Evolutionary conservation across 495 filamentous ascomycete genomes (phyloP).

Genomic region (Aspergillus ostianus): DNA sequence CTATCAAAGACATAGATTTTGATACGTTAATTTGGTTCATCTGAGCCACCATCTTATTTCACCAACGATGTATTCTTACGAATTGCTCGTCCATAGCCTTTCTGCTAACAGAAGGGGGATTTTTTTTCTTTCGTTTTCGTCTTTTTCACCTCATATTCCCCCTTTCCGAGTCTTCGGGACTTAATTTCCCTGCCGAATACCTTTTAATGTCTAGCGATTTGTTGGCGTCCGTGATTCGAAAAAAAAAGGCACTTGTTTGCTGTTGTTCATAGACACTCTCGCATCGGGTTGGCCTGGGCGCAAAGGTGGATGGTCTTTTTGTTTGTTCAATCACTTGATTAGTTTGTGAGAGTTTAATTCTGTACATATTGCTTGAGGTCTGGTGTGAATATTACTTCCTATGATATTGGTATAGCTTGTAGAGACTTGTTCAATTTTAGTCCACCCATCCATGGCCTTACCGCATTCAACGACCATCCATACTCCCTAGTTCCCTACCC

Average conservation of each 20-base stretch:
- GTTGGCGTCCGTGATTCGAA: background rate
- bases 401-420: background rate
- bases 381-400: background rate
- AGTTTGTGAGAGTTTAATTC: background rate
- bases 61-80: background rate
- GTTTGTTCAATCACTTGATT: background rate
- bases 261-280: constrained; percentile 4
- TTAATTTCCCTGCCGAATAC: background rate
- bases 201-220: constrained; percentile 3
- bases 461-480: no score
- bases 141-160: background rate
- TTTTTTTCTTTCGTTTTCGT: background rate
- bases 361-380: background rate
- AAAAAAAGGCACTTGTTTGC: constrained; percentile 3
- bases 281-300: constrained; percentile 3
- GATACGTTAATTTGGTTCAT: background rate
- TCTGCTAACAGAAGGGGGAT: background rate
- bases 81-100: background rate
- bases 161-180: background rate
- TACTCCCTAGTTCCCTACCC: no score
- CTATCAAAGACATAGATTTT: background rate
- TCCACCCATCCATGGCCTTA: no score
- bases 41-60: background rate
- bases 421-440: no score
- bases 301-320: constrained; percentile 3